phyloP scores from a whole-genome alignment of 129 eudicot species.

The Flaveria brownii region DNA sequence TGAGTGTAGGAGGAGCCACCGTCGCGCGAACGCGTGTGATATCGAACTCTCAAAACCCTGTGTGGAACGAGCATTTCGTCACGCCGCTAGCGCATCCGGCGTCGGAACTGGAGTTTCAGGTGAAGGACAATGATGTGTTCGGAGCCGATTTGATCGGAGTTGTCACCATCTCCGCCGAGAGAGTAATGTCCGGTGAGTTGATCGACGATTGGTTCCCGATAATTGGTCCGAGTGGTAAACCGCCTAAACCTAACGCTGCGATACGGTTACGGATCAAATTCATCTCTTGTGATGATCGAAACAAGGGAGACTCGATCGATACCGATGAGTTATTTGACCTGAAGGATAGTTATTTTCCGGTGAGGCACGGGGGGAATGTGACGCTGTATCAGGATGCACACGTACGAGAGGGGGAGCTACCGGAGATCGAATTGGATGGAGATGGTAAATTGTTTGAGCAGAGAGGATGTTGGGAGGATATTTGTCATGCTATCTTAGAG shows the following conservation, averaged over 20 bases:
- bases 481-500: conserved; percentile 78
- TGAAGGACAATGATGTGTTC: conserved; percentile 70
- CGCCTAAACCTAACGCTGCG: conserved; percentile 52
- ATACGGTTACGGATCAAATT: conserved; percentile 50
- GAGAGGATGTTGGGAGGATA: conserved; percentile 79
- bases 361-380: conserved; percentile 61
- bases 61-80: conserved; percentile 64
- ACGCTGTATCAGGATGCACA: conserved; percentile 87
- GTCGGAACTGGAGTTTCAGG: conserved; percentile 61
- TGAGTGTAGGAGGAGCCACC: conserved; percentile 67
- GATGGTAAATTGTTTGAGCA: conserved; percentile 37
- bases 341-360: conserved; percentile 70
- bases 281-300: conserved; percentile 38
- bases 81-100: conserved; percentile 79
- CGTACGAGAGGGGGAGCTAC: conserved; percentile 44
- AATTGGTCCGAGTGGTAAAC: conserved; percentile 55
- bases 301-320: conserved; percentile 26
- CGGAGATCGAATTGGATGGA: conserved; percentile 56
- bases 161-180: conserved; percentile 48
- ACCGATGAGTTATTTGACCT: conserved; percentile 37
- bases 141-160: conserved; percentile 79
- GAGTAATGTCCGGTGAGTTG: conserved; percentile 50
- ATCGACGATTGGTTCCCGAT: conserved; percentile 75
- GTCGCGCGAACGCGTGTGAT: conserved; percentile 83
- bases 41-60: conserved; percentile 61